Conservation (phyloP, 2,329 filamentous ascomycete species). For the Scopulariopsis brevicaulis region DNA sequence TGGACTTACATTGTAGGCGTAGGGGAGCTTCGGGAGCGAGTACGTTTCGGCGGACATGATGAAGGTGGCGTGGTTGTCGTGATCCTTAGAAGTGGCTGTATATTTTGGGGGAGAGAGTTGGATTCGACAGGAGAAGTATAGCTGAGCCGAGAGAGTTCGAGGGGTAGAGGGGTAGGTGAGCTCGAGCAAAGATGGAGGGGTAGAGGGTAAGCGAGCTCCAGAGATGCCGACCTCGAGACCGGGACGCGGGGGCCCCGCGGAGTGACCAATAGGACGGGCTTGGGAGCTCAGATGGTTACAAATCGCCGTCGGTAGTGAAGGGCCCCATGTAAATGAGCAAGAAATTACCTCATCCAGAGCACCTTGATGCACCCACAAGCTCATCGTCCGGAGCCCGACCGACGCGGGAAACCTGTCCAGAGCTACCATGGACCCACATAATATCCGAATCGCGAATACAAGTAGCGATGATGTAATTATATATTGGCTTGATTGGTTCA, state of each 20-base stretch:
- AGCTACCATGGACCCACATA: too few relatives aligned
- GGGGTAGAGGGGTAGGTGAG: neutral
- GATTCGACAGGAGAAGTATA: neutral
- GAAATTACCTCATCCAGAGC: conserved; percentile 3
- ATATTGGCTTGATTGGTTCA: too few relatives aligned
- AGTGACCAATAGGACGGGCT: neutral
- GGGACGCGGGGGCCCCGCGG: neutral
- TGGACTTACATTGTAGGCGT: conserved; percentile 54
- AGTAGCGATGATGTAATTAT: too few relatives aligned
- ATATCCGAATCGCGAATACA: too few relatives aligned
- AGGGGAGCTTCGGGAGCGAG: conserved; percentile 54
- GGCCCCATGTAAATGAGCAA: neutral
- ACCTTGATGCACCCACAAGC: neutral
- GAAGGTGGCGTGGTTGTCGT: conserved; percentile 2
- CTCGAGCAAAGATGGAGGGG: neutral
- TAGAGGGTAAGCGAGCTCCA: neutral
- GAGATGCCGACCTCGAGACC: neutral
- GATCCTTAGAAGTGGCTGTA: neutral
- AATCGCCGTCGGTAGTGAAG: neutral
- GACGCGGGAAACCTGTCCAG: too few relatives aligned
- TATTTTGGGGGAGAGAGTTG: neutral
- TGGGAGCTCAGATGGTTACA: neutral
- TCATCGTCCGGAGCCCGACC: too few relatives aligned
- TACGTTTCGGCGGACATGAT: conserved; percentile 33
- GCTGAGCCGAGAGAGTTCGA: neutral